Base-by-base conservation (phyloP, 768 basidiomycete genomes). In the Cyathus striatus region DNA sequence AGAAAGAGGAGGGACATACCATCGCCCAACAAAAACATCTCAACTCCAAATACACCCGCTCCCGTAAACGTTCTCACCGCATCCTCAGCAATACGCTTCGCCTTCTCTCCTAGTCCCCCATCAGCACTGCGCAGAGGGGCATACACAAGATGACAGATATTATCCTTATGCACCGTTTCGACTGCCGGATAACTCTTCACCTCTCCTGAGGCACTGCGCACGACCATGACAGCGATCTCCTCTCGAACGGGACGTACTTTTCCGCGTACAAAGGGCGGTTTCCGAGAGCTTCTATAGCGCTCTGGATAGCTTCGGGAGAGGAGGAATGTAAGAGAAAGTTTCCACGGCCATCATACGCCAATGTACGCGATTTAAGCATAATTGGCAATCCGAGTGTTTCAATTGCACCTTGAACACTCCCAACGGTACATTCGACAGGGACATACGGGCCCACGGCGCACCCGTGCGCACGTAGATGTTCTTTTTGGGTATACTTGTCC, bases 181-280 rank as follows among this genome's bases (percentile, higher is more conserved):
- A 97, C 96, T 4, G 79, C 81, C 10, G 94, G 92, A 57, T 99
- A 98, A 4, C 87, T 88, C 34, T 63, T 60, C 2, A 93, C 81
- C 41, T 87, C 77, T 3, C 91, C 95, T 13, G 65, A 60, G 5
- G 70, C 70, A 13, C 86, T 81, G 24, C 90, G 81, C 2, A 96
- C 94, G 9, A 98, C 96, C 89, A 99, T 96, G 25, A 98, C 92
- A 0, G 96, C 93, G 24, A 97, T 83, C 61, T 98, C 96, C 53
- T 83, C 12, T 68, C 63, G 56, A 98, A 98, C 0, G 83, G 79
- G 0, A 93, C 87, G 86, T 90, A 96, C 55, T 85, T 87, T 60
- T 99, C 96, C 0, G 92, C 95, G 54, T 98, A 99, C 3, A 97
- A 66, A 0, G 87, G 83, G 2, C 89, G 71, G 44, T 82, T 72